Conservation (phyloP, 495 filamentous ascomycete genomes). For the Penicillium soppii region DNA sequence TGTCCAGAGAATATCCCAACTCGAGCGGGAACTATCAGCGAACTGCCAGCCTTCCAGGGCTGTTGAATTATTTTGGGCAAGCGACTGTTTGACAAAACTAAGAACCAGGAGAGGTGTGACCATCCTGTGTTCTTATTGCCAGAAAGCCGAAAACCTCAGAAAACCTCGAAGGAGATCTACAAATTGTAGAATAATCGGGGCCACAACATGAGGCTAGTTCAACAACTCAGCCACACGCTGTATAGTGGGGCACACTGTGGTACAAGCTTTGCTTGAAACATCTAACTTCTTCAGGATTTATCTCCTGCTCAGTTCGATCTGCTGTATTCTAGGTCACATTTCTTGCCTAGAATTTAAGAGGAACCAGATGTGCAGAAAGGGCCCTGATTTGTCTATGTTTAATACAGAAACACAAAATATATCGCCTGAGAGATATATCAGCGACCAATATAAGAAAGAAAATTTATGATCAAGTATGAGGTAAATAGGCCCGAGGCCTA, state of each 20-base stretch:
- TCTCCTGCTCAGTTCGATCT: too few species aligned
- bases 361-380: background rate
- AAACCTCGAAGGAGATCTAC: too few species aligned
- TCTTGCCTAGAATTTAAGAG: too few species aligned
- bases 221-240: background rate
- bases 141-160: too few species aligned
- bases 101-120: background rate
- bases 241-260: too few species aligned
- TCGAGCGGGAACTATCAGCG: constrained; percentile 12
- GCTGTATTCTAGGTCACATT: too few species aligned
- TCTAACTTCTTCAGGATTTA: too few species aligned
- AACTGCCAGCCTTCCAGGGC: constrained; percentile 15
- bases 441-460: background rate
- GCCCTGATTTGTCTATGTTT: background rate
- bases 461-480: background rate
- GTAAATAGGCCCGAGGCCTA: background rate
- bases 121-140: background rate
- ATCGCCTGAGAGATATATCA: background rate
- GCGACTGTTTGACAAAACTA: background rate
- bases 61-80: constrained; percentile 7
- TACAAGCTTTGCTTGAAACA: too few species aligned
- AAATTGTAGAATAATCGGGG: background rate
- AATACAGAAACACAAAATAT: background rate
- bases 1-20: constrained; percentile 21
- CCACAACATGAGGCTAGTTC: background rate